A percentile compares a stretch with the other conserved stretches of the same genome.
Conservation (phyloP, 805 yeast genomes). For the Cyberlindnera mississippiensis region DNA sequence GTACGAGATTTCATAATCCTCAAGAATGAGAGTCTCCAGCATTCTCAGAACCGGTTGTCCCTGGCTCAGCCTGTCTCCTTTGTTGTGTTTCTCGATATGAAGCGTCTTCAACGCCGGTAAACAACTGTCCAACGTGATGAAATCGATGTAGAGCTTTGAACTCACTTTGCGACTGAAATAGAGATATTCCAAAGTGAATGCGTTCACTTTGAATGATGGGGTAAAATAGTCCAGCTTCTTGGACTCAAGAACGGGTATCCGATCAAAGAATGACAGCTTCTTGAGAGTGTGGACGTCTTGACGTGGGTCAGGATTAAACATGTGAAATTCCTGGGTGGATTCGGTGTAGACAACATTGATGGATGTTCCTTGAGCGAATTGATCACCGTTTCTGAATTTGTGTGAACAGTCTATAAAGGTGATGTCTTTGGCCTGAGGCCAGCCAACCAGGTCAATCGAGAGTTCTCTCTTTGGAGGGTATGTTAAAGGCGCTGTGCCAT, state of each 20-base stretch:
- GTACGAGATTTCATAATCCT: neutral
- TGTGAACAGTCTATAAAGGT: slow-evolving; percentile 4
- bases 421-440: slow-evolving; percentile 7
- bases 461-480: neutral
- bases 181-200: slow-evolving; percentile 1
- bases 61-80: slow-evolving; percentile 1
- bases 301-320: neutral
- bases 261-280: slow-evolving; percentile 5
- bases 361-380: neutral
- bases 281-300: neutral
- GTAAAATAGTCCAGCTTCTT: neutral
- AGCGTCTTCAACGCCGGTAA: slow-evolving; percentile 4
- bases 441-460: slow-evolving; percentile 4
- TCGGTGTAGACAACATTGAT: slow-evolving; percentile 2
- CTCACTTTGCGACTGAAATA: neutral
- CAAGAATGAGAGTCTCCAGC: neutral
- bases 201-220: slow-evolving; percentile 2
- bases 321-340: neutral
- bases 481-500: neutral
- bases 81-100: slow-evolving; percentile 1
- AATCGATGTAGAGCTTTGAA: slow-evolving; percentile 3
- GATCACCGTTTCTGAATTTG: slow-evolving; percentile 1
- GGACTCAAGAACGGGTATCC: neutral
- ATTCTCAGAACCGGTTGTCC: neutral
- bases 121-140: neutral